Base-by-base conservation (phyloP, 148 eudicot species). In the Heliosperma pusillum region DNA sequence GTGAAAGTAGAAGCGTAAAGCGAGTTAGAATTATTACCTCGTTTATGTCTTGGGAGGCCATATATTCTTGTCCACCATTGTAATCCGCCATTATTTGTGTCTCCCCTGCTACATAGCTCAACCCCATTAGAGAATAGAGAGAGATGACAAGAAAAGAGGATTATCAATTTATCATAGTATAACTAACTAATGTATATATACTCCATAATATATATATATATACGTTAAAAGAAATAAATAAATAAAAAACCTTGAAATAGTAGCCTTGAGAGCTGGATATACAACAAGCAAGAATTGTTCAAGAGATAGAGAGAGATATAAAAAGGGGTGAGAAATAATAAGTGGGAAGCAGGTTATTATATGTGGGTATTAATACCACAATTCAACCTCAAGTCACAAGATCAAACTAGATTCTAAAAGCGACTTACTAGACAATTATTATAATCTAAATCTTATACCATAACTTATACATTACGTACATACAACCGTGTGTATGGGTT, bases 61-160 rank as follows among this genome's bases (percentile, higher is more conserved):
- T 17, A 62, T 63, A 82, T 2, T 77, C 84, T 57, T 82, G 85
- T 72, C 77, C 78, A 67, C 77, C 61, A 69, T 73, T 83, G 81
- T 73, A 86, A 75, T 88, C 73, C 45, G 76, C 89, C 93, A 89
- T 89, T 62, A 20, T 75, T 6, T 44, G 7, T 45, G 47, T 36
- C 57, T 72, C 62, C 36, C 81, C 83, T 83, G 88, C 60, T 74
- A 26, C 79, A 71, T 67, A 75, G 69, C 60, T 20, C 63, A 62
- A 53, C 22, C 74, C 57, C 75, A 59, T 72, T 62, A 66, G 73
- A 74, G 7, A 50, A 69, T n/a, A 44, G 0, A 64, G 0, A 47
- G n/a, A 74, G 9, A 72, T 19, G 6, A 62, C 4, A 52, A 64
- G 13, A 10, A 3, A 36, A 27, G 4, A 52, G 47, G 27, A 33